Percentiles rank a stretch among this genome's conserved stretches.
phyloP scores from a whole-genome alignment of 805 yeast genomes.

The Yarrowia osloensis region DNA sequence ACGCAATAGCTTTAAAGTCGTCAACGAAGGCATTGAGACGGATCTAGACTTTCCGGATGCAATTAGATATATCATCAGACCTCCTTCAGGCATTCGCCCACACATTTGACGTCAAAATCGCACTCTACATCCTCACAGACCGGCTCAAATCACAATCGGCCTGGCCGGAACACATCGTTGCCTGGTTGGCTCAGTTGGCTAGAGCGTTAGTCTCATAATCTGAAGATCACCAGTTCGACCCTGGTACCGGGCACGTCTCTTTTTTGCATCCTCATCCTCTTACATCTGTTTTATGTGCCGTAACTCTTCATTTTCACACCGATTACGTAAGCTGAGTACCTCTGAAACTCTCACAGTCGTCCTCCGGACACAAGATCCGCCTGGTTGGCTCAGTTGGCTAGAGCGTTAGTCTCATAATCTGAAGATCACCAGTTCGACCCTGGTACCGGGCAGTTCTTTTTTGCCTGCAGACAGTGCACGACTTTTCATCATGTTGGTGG shows the following conservation, averaged over 20 bases:
- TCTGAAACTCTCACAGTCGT: not conserved
- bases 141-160: not conserved
- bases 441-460: not conserved
- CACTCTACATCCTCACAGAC: too few relatives aligned
- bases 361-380: not conserved
- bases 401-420: conserved; percentile 4
- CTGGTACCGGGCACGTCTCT: conserved; percentile 23
- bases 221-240: conserved; percentile 30
- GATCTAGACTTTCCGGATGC: too few relatives aligned
- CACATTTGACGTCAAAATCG: too few relatives aligned
- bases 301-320: not conserved
- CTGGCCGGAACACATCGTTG: not conserved
- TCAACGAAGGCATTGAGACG: too few relatives aligned
- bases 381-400: conserved; percentile 2
- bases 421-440: not conserved
- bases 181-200: conserved; percentile 29
- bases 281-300: not conserved
- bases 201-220: conserved; percentile 30
- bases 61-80: too few relatives aligned
- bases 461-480: too few relatives aligned
- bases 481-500: too few relatives aligned
- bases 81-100: too few relatives aligned
- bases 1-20: too few relatives aligned
- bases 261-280: not conserved
- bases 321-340: not conserved